phyloP scores from a whole-genome alignment of 1,284 basidiomycete species.

The Leccinum fuscescens region DNA sequence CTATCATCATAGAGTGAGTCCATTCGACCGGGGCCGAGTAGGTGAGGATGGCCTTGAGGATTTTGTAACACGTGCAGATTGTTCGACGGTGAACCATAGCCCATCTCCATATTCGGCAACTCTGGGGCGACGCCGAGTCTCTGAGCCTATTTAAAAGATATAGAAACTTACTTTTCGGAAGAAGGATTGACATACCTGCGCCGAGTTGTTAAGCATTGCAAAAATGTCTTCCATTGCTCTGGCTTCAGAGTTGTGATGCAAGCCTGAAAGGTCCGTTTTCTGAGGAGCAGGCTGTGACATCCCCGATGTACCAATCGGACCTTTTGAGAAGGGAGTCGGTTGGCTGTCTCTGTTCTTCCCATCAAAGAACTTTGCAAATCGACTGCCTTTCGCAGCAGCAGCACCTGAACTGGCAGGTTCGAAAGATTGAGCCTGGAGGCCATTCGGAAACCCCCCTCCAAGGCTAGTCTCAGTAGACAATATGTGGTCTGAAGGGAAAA shows the following conservation, averaged over 20 bases:
- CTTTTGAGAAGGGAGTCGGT: constrained; percentile 37
- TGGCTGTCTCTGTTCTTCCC: constrained; percentile 56
- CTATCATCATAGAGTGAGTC: constrained; percentile 75
- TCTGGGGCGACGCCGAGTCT: constrained; percentile 25
- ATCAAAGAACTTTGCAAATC: constrained; percentile 82
- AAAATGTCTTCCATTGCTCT: constrained; percentile 74
- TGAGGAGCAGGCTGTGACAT: constrained; percentile 47
- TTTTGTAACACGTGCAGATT: constrained; percentile 36
- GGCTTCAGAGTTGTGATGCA: constrained; percentile 43
- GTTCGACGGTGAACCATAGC: constrained; percentile 26
- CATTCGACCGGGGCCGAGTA: constrained; percentile 44
- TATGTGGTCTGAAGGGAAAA: constrained; percentile 27
- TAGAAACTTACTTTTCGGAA: background rate
- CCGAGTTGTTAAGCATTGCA: constrained; percentile 41
- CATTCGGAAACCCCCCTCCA: constrained; percentile 21
- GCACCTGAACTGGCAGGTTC: constrained; percentile 38
- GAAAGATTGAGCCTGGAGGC: constrained; percentile 28
- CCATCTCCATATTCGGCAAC: constrained; percentile 22
- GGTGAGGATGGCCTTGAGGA: constrained; percentile 44
- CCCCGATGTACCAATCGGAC: constrained; percentile 37
- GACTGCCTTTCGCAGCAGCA: constrained; percentile 63
- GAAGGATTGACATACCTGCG: constrained; percentile 24
- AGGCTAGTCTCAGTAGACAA: constrained; percentile 17
- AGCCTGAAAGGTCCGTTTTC: constrained; percentile 45
- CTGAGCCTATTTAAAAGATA: constrained; percentile 26